Conservation (phyloP, 2,329 filamentous ascomycete genomes). For the Fusarium incarnatum region DNA sequence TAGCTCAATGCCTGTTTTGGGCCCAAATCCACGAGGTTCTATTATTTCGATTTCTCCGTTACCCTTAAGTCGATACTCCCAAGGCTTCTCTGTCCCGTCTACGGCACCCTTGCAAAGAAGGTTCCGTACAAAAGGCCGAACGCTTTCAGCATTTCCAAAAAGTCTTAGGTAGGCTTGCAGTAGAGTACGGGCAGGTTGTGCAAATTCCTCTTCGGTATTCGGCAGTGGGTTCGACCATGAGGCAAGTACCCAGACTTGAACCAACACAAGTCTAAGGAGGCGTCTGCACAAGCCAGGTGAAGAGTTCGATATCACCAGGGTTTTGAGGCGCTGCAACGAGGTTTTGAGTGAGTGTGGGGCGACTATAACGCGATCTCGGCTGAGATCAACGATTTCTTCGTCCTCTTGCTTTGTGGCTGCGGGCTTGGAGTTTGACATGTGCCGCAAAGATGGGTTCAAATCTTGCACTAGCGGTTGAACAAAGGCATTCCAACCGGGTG, state of each 20-base stretch:
- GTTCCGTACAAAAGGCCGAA: slow-evolving; percentile 63
- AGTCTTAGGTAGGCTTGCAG: slow-evolving; percentile 69
- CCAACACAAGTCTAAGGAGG: slow-evolving; percentile 67
- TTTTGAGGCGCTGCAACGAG: slow-evolving; percentile 66
- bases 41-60: slow-evolving; percentile 66
- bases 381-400: slow-evolving; percentile 60
- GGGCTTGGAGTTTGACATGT: background rate
- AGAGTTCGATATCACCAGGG: slow-evolving; percentile 71
- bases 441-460: slow-evolving; percentile 59
- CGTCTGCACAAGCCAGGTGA: slow-evolving; percentile 74
- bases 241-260: slow-evolving; percentile 72
- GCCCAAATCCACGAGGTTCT: slow-evolving; percentile 43
- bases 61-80: slow-evolving; percentile 63
- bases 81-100: slow-evolving; percentile 52
- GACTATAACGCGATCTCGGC: slow-evolving; percentile 59
- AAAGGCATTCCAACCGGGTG: slow-evolving; percentile 72
- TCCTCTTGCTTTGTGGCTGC: slow-evolving; percentile 43
- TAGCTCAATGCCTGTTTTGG: slow-evolving; percentile 45
- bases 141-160: slow-evolving; percentile 62
- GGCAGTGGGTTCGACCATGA: slow-evolving; percentile 59
- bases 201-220: slow-evolving; percentile 54
- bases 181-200: slow-evolving; percentile 61
- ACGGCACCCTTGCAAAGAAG: slow-evolving; percentile 66
- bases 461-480: slow-evolving; percentile 66
- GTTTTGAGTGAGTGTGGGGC: slow-evolving; percentile 59